A percentile compares a stretch with the other conserved stretches of the same genome.
Conservation (phyloP, 2,329 filamentous ascomycete species). For the Furcasterigmium furcatum region DNA sequence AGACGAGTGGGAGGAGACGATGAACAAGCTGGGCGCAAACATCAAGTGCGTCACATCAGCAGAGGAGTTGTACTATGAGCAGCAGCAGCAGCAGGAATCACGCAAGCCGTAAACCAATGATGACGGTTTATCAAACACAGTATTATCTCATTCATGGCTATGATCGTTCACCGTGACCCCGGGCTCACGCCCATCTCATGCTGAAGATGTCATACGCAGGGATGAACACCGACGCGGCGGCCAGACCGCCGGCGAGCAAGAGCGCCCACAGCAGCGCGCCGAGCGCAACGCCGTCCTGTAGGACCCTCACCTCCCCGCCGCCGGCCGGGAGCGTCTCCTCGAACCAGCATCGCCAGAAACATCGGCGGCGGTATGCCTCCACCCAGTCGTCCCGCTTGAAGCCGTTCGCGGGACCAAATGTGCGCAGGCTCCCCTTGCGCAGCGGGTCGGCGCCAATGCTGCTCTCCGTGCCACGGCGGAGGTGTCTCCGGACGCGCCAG, state of each 20-base stretch:
- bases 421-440: slow-evolving; percentile 15
- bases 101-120: slow-evolving; percentile 5
- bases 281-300: slow-evolving; percentile 24
- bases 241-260: slow-evolving; percentile 17
- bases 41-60: slow-evolving; percentile 84
- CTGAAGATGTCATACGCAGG: slow-evolving; percentile 10
- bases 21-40: slow-evolving; percentile 92
- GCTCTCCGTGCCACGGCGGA: slow-evolving; percentile 10
- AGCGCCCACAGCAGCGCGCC: slow-evolving; percentile 20
- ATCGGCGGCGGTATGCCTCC: slow-evolving; percentile 14
- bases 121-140: no score
- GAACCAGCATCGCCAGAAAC: slow-evolving; percentile 15
- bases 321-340: slow-evolving; percentile 15
- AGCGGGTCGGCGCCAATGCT: slow-evolving; percentile 14
- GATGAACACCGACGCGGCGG: slow-evolving; percentile 15
- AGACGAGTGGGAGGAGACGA: slow-evolving; percentile 90
- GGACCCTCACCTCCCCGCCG: slow-evolving; percentile 17
- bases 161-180: background rate
- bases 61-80: slow-evolving; percentile 59
- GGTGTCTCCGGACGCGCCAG: slow-evolving; percentile 7
- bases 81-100: slow-evolving; percentile 21
- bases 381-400: slow-evolving; percentile 17
- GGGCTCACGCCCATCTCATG: background rate
- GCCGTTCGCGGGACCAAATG: slow-evolving; percentile 20
- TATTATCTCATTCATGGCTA: no score